phyloP scores from a whole-genome alignment of 2,329 filamentous ascomycete species.

The Aspergillus sp. region DNA sequence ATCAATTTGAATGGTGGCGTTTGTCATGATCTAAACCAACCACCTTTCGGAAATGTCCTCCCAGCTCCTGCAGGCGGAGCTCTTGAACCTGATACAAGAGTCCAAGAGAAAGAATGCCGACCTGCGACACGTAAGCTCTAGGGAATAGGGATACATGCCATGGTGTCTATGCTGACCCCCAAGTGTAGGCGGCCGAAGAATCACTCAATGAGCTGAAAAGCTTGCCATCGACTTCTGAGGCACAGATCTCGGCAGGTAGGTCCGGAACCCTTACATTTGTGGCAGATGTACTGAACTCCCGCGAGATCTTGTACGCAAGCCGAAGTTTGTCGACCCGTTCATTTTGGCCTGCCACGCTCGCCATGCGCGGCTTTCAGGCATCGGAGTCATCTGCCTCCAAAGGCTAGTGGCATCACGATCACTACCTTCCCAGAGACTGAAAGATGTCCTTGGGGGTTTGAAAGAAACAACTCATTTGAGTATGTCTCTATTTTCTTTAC shows the following conservation, averaged over 20 bases:
- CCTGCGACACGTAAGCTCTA: conserved; percentile 62
- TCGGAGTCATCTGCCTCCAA: conserved; percentile 85
- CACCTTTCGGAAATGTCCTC: conserved; percentile 69
- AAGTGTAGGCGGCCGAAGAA: conserved; percentile 78
- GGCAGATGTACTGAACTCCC: conserved; percentile 23
- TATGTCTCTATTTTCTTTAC: conserved; percentile 42
- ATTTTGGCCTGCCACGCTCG: conserved; percentile 87
- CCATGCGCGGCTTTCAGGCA: conserved; percentile 85
- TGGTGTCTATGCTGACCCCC: conserved; percentile 21
- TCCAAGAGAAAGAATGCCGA: conserved; percentile 94
- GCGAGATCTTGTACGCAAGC: conserved; percentile 76
- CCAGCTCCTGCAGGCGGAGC: conserved; percentile 83
- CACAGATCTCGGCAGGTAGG: conserved; percentile 69
- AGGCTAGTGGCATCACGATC: conserved; percentile 80
- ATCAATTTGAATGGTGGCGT: conserved; percentile 10
- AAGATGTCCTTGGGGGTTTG: conserved; percentile 84
- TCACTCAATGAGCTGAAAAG: conserved; percentile 85
- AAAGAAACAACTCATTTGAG: conserved; percentile 73
- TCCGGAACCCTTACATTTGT: background rate
- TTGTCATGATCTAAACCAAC: conserved; percentile 32
- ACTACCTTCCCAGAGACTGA: conserved; percentile 74
- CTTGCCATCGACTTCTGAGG: conserved; percentile 71
- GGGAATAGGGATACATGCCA: conserved; percentile 14
- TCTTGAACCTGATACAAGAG: conserved; percentile 89
- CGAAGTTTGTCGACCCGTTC: conserved; percentile 88